These are phyloP conservation scores for Thelephora aurantiotincta DNA, from an alignment of 768 basidiomycete genomes.

Conservation along the genomic window DNA sequence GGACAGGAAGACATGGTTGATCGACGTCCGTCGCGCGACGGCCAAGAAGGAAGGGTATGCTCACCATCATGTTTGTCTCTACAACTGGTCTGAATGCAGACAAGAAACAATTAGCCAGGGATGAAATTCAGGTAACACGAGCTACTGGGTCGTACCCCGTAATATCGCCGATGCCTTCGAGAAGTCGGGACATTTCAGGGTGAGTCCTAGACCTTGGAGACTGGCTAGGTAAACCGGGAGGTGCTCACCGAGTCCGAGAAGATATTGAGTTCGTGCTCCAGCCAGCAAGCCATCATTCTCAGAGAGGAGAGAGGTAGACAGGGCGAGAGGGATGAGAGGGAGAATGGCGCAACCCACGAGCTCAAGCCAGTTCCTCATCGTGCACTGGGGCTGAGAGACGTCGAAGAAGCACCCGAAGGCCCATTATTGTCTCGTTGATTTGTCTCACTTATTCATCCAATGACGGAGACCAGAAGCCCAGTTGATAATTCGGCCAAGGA, in stretches of 20 bases:
- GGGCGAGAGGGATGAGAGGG: constrained; percentile 10
- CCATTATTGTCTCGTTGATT: too few species aligned
- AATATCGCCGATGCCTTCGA: constrained; percentile 53
- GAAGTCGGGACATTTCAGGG: not conserved
- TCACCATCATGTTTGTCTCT: constrained; percentile 75
- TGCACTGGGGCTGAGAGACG: not conserved
- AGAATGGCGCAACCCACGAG: constrained; percentile 8
- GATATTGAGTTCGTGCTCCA: constrained; percentile 28
- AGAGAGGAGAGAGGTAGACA: constrained; percentile 7
- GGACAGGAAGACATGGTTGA: not conserved
- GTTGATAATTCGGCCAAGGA: too few species aligned
- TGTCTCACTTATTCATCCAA: too few species aligned
- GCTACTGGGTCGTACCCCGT: constrained; percentile 27
- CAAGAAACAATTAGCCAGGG: too few species aligned
- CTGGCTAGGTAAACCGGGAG: not conserved
- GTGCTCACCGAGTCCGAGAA: constrained; percentile 42
- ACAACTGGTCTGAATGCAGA: constrained; percentile 43
- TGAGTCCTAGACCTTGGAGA: not conserved
- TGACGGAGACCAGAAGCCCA: too few species aligned
- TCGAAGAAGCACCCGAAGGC: not conserved
- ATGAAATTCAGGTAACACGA: constrained; percentile 7
- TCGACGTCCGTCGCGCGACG: not conserved
- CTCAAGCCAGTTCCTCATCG: constrained; percentile 9
- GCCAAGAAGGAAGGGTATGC: constrained; percentile 3
- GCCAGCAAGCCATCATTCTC: constrained; percentile 9